Base-by-base conservation (phyloP, 768 basidiomycete genomes). In the Harrya chromipes region DNA sequence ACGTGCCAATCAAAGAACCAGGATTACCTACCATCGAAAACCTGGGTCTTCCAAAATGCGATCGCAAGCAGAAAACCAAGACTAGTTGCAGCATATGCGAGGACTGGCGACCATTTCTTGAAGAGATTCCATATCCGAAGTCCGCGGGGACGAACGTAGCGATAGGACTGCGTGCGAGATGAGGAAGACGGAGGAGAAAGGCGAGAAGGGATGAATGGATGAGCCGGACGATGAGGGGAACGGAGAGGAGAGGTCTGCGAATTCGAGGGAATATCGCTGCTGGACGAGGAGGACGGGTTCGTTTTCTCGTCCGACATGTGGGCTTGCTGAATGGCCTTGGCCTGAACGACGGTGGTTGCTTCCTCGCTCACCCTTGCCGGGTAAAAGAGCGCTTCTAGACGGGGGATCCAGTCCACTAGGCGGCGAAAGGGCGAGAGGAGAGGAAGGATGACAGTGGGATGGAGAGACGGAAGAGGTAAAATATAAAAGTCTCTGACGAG, bases 21-120 rank as follows among this genome's bases (percentile, higher is more conserved):
- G 41, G 6, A 43, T 38, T 23, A 74, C 87, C 65, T 60, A 92
- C 93, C 82, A 58, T 78, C 69, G 68, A 97, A 94, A 36, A 95
- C 76, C 63, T 95, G 81, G 19, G 78, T 77, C 68, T 83, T 84
- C 79, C 87, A 94, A 56, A 91, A 82, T 29, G 83, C 85, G 62
- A 94, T 82, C n/a, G 87, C 89, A 40, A 85, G 68, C 31, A 94
- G 62, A 58, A 95, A 91, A 12, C 78, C 83, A 31, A 93, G 72
- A 54, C 78, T 91, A 29, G 90, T 92, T 7, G 84, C 72, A 16
- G 77, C 81, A 72, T 94, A 97, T 44, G 84, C 64, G 50, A 90
- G 76, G 49, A 93, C 70, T 33, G 91, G 91, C 23, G 85, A 67
- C 86, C 87, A 93, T 43, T 87, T 81, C 55, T 78, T 80, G 54